Conservation (phyloP, 108 stramenopile genomes). For the Nitzschia palea region DNA sequence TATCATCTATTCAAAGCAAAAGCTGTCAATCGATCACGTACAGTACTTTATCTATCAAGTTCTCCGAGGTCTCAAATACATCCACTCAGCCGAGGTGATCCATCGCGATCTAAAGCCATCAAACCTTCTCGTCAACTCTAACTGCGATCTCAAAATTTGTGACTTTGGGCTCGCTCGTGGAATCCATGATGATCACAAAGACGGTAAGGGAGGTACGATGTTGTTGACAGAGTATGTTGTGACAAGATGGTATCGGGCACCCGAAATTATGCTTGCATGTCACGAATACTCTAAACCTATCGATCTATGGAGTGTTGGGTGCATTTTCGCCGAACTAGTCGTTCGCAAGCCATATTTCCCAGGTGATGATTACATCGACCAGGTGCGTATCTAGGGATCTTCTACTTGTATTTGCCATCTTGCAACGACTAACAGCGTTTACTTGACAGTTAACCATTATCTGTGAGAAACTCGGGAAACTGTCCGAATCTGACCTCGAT, state of each 20-base stretch:
- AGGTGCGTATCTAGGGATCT: constrained; percentile 77
- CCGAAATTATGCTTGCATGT: constrained; percentile 99
- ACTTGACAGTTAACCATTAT: constrained; percentile 75
- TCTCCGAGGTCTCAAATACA: constrained; percentile 96
- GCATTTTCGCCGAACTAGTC: constrained; percentile 98
- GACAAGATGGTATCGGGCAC: constrained; percentile 98
- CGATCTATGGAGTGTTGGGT: constrained; percentile 96
- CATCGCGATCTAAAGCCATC: constrained; percentile 98
- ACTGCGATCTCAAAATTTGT: constrained; percentile 99
- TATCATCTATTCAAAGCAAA: constrained; percentile 98
- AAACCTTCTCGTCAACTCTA: constrained; percentile 97
- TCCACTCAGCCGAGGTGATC: constrained; percentile 97
- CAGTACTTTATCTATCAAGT: constrained; percentile 99
- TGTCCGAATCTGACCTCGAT: constrained; percentile 87
- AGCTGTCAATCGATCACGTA: constrained; percentile 93
- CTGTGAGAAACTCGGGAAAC: constrained; percentile 89
- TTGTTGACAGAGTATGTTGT: constrained; percentile 94
- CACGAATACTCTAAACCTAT: constrained; percentile 98
- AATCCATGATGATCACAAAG: constrained; percentile 45
- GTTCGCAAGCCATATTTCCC: constrained; percentile 95
- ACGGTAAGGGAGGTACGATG: constrained; percentile 65
- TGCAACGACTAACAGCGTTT: not conserved
- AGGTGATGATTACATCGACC: constrained; percentile 99
- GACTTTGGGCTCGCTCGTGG: constrained; percentile 98
- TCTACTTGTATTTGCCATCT: constrained; percentile 2